phyloP scores from a whole-genome alignment of 2,329 filamentous ascomycete species.

The Cercospora zeina region DNA sequence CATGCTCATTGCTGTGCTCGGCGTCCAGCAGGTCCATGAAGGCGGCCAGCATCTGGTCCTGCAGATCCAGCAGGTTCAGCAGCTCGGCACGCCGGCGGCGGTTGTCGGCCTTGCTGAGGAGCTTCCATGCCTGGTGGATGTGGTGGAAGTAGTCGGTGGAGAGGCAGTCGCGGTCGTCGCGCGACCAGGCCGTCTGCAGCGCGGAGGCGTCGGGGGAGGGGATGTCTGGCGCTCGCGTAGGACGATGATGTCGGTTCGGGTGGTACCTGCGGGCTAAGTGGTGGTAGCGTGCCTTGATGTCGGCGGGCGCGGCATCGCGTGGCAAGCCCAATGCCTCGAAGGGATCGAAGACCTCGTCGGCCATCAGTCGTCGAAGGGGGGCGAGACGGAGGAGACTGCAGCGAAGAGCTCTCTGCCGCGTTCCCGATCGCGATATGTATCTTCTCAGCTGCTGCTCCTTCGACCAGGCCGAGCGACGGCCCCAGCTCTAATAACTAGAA shows the following conservation, averaged over 20 bases:
- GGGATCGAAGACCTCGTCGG: conserved; percentile 58
- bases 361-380: conserved; percentile 22
- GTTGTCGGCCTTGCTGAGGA: conserved; percentile 35
- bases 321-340: conserved; percentile 78
- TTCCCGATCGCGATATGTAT: conserved; percentile 17
- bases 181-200: conserved; percentile 39
- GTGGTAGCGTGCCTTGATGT: conserved; percentile 87
- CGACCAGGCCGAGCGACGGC: conserved; percentile 15
- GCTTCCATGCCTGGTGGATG: conserved; percentile 38
- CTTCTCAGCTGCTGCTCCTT: conserved; percentile 22
- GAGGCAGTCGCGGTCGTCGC: conserved; percentile 38
- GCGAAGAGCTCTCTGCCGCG: conserved; percentile 24
- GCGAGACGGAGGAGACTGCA: conserved; percentile 20
- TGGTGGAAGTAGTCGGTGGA: conserved; percentile 35
- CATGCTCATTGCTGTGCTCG: conserved; percentile 19
- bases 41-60: conserved; percentile 32
- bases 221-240: neutral
- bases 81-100: conserved; percentile 36
- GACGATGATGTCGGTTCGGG: conserved; percentile 52
- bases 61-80: conserved; percentile 36
- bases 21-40: conserved; percentile 33
- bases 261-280: conserved; percentile 86
- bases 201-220: neutral
- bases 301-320: conserved; percentile 68
- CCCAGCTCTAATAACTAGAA: conserved; percentile 3